Base-by-base conservation (phyloP, 2,329 filamentous ascomycete genomes). In the Monilinia vaccinii-corymbosi region DNA sequence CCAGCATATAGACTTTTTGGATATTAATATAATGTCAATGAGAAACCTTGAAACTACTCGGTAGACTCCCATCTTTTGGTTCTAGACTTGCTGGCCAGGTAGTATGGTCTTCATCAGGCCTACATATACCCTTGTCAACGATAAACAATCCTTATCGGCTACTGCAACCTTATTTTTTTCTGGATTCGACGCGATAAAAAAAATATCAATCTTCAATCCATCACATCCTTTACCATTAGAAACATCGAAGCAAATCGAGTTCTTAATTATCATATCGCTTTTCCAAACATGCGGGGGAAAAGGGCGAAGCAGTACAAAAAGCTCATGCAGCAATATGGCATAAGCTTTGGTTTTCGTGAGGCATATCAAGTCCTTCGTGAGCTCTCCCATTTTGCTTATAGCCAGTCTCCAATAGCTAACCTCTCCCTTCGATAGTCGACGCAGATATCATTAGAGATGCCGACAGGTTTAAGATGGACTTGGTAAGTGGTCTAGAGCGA, bases 241-340 rank as follows among this genome's bases (percentile, higher is more conserved):
- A 32, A 53, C 28, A 36, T 45, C 36, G n/a, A 34, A 47, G 25
- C 52, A 25, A 45, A n/a, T n/a, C 42, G 31, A 53, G 11, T 10
- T 23, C 44, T 36, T 9, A 53, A 38, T 28, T 40, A 32, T 23
- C 3, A 46, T 52, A 40, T 11, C 23, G 9, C 31, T 25, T 36
- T 38, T 47, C 45, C 73, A 81, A 69, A 52, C 6, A 88, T 87
- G 83, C 79, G 84, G 70, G 85, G 84, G 58, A 89, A 89, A 75
- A 79, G 83, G 62, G 80, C 78, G 46, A 87, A 89, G 75, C 85
- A 87, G 69, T 91, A 91, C 73, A 84, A 86, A 71, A 97, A 97
- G 84, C 85, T 97, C 70, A 95, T 99, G 86, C 87, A 91, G 75
- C 87, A 93, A 72, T 96, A 92, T 81, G 85, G 86, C 71, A 81